These are phyloP conservation scores for Backusella tuberculispora DNA, from an alignment of 192 early-diverging fungal genomes.

Conservation along the genomic window DNA sequence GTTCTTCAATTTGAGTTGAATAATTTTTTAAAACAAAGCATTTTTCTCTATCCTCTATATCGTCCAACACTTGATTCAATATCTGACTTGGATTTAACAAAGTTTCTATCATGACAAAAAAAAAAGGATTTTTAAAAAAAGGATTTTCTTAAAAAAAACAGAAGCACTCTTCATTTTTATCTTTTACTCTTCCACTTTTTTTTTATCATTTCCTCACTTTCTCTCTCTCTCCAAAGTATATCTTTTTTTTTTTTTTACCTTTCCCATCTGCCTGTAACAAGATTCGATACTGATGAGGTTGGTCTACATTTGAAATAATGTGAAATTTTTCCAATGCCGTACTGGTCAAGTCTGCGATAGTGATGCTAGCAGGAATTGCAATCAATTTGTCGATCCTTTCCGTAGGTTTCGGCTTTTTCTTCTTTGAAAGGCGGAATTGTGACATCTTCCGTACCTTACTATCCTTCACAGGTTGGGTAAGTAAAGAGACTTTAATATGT, in stretches of 20 bases:
- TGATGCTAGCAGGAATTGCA: constrained; percentile 41
- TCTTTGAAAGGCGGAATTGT: neutral
- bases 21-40: constrained; percentile 6
- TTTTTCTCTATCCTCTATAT: neutral
- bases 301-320: constrained; percentile 44
- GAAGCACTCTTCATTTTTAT: neutral
- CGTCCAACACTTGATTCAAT: neutral
- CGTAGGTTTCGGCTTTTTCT: constrained; percentile 21
- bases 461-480: neutral
- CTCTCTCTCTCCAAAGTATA: neutral
- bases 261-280: constrained; percentile 3
- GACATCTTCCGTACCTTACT: constrained; percentile 7
- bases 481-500: constrained; percentile 31
- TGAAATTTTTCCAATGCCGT: constrained; percentile 50
- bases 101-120: constrained; percentile 4
- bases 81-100: constrained; percentile 15
- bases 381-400: constrained; percentile 43
- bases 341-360: constrained; percentile 46
- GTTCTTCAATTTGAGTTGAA: neutral
- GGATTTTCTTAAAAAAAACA: neutral
- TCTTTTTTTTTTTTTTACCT: neutral
- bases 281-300: constrained; percentile 38
- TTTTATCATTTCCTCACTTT: neutral
- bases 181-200: neutral
- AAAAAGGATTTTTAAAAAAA: neutral